Conservation (phyloP, 2,329 filamentous ascomycete genomes). For the Aspergillus melleus region DNA sequence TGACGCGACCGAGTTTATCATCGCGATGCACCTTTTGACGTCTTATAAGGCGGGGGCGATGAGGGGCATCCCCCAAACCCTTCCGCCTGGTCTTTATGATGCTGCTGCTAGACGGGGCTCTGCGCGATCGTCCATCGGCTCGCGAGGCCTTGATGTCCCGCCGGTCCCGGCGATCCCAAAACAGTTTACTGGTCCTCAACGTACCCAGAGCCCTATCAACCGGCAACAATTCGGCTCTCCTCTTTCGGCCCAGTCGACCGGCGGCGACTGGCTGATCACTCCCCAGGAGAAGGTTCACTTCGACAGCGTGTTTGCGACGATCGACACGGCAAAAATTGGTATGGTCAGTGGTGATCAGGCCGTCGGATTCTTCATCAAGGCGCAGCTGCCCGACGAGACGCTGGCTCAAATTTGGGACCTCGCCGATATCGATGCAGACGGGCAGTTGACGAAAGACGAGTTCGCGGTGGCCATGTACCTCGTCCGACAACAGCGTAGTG, state of each 20-base stretch:
- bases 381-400: slow-evolving; percentile 80
- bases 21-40: slow-evolving; percentile 95
- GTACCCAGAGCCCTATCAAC: slow-evolving; percentile 61
- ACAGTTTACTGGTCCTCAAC: slow-evolving; percentile 67
- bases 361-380: slow-evolving; percentile 90
- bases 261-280: slow-evolving; percentile 77
- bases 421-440: slow-evolving; percentile 88
- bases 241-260: slow-evolving; percentile 56
- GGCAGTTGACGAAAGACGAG: slow-evolving; percentile 80
- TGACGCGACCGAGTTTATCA: slow-evolving; percentile 88
- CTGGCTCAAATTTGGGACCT: slow-evolving; percentile 97
- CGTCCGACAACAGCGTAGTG: slow-evolving; percentile 83
- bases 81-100: slow-evolving; percentile 86
- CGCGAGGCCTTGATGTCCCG: slow-evolving; percentile 48
- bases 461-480: slow-evolving; percentile 98
- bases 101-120: slow-evolving; percentile 72
- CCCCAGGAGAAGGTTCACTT: slow-evolving; percentile 83
- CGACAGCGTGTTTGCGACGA: slow-evolving; percentile 77
- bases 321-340: slow-evolving; percentile 79
- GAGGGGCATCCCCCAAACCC: slow-evolving; percentile 72
- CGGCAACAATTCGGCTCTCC: slow-evolving; percentile 52
- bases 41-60: slow-evolving; percentile 84
- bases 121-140: slow-evolving; percentile 53
- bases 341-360: slow-evolving; percentile 93
- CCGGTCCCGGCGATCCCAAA: slow-evolving; percentile 71